Evolutionary conservation across 139 green algal genomes (phyloP), one percentile per base, ranked within the genome.

Genomic region (Micractinium conductrix): DNA sequence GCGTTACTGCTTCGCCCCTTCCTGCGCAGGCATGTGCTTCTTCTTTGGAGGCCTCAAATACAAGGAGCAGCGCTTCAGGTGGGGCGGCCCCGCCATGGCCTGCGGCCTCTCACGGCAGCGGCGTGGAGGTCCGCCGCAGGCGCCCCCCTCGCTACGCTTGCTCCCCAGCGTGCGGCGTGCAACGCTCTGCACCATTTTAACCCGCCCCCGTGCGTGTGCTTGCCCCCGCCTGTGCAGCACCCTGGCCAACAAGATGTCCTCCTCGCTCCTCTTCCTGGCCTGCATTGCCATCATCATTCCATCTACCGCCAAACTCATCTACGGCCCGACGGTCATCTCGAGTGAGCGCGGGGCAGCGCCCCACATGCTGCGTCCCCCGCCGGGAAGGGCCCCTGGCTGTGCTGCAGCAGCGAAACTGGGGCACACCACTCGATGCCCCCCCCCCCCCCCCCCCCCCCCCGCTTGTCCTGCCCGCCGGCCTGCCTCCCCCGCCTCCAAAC

Each of bases 241-340:
- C 9, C 74, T 80, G n/a, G 74, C 74, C n/a, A 80, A 80, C 74
- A 80, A 85, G 79, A 93, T 91, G 19, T 92, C 83, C 40, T 92
- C 83, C 81, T 93, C 85, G 45, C 84, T 98, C 83, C 93, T 98
- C 38, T 94, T 98, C 81, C 84, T 98, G 72, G 87, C 93, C 19
- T 91, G 86, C 84, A 94, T 98, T 72, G 93, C 87, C 43, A 84
- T 98, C 21, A 87, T 89, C 48, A 92, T 97, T 28, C 95, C 94
- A 30, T 94, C 92, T 30, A 87, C 92, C 33, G 90, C 91, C 53
- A 85, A 79, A 37, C 21, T 58, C 42, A 42, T 92, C 6, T 92
- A 92, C 53, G 82, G 84, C 22, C 9, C 30, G 0, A 33, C 84
- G 2, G 81, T 86, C 42, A 82, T 92, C 33, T 74, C 74, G 2